Evolutionary conservation across 1,284 basidiomycete genomes (phyloP).

Genomic region (Apiotrichum akiyoshidainum): DNA sequence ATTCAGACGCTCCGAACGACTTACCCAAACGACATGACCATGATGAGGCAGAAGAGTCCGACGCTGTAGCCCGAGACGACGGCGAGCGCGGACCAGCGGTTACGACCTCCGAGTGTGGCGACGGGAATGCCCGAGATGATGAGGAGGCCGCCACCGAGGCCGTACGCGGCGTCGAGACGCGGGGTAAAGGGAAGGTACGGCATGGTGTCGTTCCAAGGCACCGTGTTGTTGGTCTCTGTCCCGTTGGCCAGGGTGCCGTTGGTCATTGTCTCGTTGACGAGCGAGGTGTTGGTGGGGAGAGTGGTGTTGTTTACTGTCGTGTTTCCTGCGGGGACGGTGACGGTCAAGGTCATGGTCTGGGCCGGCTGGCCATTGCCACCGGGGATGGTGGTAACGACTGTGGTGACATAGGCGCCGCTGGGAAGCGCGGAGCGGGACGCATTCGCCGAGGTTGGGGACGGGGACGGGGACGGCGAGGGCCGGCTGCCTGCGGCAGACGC

Average conservation of each 20-base stretch:
- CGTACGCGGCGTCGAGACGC: slow-evolving; percentile 80
- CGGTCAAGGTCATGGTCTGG: slow-evolving; percentile 17
- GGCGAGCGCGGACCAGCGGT: slow-evolving; percentile 92
- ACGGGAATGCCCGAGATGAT: slow-evolving; percentile 85
- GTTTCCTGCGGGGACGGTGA: slow-evolving; percentile 22
- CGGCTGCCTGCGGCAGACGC: neutral
- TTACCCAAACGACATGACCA: slow-evolving; percentile 82
- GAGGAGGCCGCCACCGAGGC: slow-evolving; percentile 79
- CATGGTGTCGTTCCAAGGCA: slow-evolving; percentile 42
- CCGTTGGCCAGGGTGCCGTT: slow-evolving; percentile 12
- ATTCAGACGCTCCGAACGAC: slow-evolving; percentile 9
- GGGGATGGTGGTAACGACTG: slow-evolving; percentile 37
- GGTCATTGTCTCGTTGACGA: too few species aligned
- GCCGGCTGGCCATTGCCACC: slow-evolving; percentile 15
- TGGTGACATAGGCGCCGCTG: slow-evolving; percentile 20
- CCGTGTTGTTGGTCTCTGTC: slow-evolving; percentile 19
- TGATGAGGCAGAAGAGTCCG: slow-evolving; percentile 76
- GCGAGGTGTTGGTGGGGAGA: neutral
- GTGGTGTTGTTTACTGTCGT: neutral
- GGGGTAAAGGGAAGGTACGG: slow-evolving; percentile 57
- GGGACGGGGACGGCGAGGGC: neutral
- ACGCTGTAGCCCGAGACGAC: slow-evolving; percentile 85
- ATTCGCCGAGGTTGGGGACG: neutral
- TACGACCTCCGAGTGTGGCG: slow-evolving; percentile 87
- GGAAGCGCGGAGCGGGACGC: neutral